Evolutionary conservation across 2,329 filamentous ascomycete genomes (phyloP).

Genomic region (Metarhizium humberi): DNA sequence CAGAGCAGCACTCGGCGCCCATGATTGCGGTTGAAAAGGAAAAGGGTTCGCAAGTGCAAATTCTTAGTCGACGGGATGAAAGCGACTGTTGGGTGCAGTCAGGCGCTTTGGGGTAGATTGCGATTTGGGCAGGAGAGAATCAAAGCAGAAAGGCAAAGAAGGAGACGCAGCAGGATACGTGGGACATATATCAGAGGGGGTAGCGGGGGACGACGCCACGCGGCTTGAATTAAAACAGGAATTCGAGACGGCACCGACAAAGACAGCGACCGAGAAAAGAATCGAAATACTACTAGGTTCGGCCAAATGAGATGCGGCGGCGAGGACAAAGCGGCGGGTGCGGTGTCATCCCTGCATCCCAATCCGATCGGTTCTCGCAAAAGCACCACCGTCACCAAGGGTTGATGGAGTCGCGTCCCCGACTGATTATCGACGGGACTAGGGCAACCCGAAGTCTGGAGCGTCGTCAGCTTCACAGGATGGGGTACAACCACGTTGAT

Average conservation of each 20-base stretch:
- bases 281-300: too few species aligned
- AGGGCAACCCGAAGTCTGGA: too few species aligned
- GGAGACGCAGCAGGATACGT: neutral
- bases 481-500: too few species aligned
- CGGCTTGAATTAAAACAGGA: neutral
- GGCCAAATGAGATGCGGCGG: neutral
- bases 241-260: neutral
- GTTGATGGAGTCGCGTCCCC: too few species aligned
- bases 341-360: neutral
- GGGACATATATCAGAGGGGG: neutral
- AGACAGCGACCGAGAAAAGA: too few species aligned
- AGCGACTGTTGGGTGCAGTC: neutral
- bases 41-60: neutral
- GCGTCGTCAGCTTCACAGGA: too few species aligned
- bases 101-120: neutral
- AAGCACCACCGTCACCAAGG: too few species aligned
- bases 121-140: neutral
- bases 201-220: too few species aligned
- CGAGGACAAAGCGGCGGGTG: too few species aligned
- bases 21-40: conserved; percentile 3
- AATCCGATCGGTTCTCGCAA: neutral
- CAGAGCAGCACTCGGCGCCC: conserved; percentile 8
- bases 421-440: too few species aligned
- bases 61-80: too few species aligned
- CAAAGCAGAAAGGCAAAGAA: too few species aligned